A percentile compares a stretch with the other conserved stretches of the same genome.
phyloP scores from a whole-genome alignment of 768 basidiomycete genomes.

The Psilocybe subaeruginosa region DNA sequence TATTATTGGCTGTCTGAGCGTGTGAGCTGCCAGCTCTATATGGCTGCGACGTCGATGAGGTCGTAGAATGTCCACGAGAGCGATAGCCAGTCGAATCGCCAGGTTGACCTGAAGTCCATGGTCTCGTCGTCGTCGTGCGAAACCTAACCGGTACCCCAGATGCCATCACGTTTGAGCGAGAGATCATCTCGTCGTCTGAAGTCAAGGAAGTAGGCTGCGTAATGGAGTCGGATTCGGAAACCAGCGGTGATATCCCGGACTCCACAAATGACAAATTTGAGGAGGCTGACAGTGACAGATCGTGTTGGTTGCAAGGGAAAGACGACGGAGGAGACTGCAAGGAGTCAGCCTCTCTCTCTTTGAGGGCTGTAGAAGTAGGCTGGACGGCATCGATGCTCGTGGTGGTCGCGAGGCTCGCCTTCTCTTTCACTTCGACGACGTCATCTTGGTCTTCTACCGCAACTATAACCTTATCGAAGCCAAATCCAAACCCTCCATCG shows the following conservation, averaged over 20 bases:
- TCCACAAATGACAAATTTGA: not conserved
- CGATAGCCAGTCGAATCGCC: conserved; percentile 5
- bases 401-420: conserved; percentile 15
- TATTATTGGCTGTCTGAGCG: conserved; percentile 1
- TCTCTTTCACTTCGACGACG: conserved; percentile 5
- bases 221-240: not conserved
- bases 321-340: not conserved
- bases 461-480: conserved; percentile 17
- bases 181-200: conserved; percentile 1
- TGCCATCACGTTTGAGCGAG: not conserved
- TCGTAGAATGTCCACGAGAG: conserved; percentile 2
- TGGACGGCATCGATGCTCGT: conserved; percentile 7
- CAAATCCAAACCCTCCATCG: conserved; percentile 16
- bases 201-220: not conserved
- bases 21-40: conserved; percentile 5
- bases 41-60: conserved; percentile 6
- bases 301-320: not conserved
- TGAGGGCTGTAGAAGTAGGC: not conserved
- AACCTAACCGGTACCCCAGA: not conserved
- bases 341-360: not conserved
- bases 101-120: conserved; percentile 6
- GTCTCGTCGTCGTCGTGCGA: conserved; percentile 1
- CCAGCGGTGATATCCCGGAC: not conserved
- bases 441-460: conserved; percentile 17
- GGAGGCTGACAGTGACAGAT: not conserved